These are phyloP conservation scores for Cadophora malorum DNA, from an alignment of 2,329 filamentous ascomycete genomes.

Conservation along the genomic window DNA sequence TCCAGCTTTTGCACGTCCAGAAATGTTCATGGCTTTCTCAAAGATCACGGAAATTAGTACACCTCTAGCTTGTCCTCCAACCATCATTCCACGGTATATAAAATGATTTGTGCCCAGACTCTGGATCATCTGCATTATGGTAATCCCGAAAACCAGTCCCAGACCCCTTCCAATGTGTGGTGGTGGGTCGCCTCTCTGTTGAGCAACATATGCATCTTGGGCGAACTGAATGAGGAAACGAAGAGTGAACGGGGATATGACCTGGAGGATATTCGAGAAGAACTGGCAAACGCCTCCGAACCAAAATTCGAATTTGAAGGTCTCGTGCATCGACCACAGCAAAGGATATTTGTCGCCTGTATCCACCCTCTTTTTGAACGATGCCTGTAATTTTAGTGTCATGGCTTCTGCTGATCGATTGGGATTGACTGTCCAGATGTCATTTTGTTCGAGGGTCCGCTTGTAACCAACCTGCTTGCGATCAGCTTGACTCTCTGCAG, in stretches of 20 bases:
- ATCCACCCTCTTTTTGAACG: constrained; percentile 72
- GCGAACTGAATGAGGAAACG: constrained; percentile 89
- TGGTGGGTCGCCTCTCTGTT: constrained; percentile 53
- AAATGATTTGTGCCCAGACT: constrained; percentile 87
- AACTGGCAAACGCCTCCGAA: constrained; percentile 82
- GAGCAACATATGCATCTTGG: constrained; percentile 75
- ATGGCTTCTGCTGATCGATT: constrained; percentile 74
- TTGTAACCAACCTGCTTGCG: constrained; percentile 77
- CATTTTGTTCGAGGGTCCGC: constrained; percentile 79
- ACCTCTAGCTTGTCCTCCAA: constrained; percentile 82
- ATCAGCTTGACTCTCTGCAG: constrained; percentile 32
- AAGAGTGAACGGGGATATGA: constrained; percentile 83
- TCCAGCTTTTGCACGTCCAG: constrained; percentile 85
- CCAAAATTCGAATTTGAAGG: constrained; percentile 84
- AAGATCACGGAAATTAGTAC: constrained; percentile 88
- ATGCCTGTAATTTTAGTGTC: constrained; percentile 67
- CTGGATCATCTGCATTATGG: constrained; percentile 82
- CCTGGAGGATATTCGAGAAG: constrained; percentile 74
- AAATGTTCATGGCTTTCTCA: constrained; percentile 90
- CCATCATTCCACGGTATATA: constrained; percentile 89
- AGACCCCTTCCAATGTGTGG: constrained; percentile 79
- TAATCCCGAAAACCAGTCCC: constrained; percentile 84
- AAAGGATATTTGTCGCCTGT: constrained; percentile 76
- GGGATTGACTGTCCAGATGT: constrained; percentile 90
- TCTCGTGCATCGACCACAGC: constrained; percentile 83